A percentile compares a stretch with the other conserved stretches of the same genome.
These are phyloP conservation scores for Mycena rosella DNA, from an alignment of 768 basidiomycete species.

Conservation along the genomic window DNA sequence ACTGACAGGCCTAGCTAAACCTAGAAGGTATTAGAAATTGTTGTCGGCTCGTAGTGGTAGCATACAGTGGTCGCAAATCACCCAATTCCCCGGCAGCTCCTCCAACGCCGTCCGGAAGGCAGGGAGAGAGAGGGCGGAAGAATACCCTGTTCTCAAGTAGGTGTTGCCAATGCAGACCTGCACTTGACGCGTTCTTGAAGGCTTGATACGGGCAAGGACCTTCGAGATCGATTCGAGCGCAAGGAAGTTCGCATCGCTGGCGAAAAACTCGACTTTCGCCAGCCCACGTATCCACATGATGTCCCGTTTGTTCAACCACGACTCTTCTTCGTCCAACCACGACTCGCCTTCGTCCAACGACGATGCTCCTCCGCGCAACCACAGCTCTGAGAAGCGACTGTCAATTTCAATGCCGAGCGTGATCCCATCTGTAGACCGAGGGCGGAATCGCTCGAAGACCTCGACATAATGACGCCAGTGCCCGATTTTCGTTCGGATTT, in stretches of 20 bases:
- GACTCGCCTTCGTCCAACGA: no score
- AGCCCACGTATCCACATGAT: slow-evolving; percentile 10
- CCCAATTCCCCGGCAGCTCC: background rate
- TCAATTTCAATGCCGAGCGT: no score
- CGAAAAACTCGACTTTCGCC: slow-evolving; percentile 2
- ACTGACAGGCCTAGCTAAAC: no score
- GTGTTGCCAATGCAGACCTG: background rate
- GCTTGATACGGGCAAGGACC: slow-evolving; percentile 2
- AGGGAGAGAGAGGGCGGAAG: background rate
- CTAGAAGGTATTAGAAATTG: no score
- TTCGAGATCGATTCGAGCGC: background rate
- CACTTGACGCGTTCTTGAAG: background rate
- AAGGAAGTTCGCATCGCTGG: background rate
- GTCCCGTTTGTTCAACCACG: no score
- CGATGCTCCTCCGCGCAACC: no score
- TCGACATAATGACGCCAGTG: background rate
- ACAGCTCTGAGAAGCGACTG: no score
- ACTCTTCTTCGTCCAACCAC: no score
- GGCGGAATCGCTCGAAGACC: no score
- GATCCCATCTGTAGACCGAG: no score
- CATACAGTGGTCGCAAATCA: background rate
- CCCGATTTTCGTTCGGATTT: background rate
- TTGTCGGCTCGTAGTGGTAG: no score
- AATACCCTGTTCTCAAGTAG: background rate
- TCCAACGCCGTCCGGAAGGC: background rate